Base-by-base conservation (phyloP, 2,329 filamentous ascomycete genomes). In the Fusarium falciforme region DNA sequence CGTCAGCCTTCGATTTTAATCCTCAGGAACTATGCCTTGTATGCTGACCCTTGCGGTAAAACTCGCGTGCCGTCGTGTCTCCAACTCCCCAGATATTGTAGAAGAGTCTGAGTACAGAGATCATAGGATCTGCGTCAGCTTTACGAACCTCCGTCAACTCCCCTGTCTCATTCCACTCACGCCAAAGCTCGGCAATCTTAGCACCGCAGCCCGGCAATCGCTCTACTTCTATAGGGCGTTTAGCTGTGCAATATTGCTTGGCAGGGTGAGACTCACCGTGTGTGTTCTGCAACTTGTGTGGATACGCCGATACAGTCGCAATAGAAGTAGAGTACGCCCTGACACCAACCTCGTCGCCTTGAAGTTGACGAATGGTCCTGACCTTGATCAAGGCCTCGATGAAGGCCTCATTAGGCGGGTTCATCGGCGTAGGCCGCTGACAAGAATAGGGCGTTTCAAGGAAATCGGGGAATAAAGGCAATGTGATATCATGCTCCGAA, bases 41-140 rank as follows among this genome's bases (percentile, higher is more conserved):
- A n/a, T 6, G 59, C 77, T 52, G 61, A 80, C 84, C 89, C 71
- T 90, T 91, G 17, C 90, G 88, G 81, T 95, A 96, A 77, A 98
- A 98, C 1, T 95, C 90, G 17, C 92, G 87, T 0, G 96, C 95
- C 0, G 93, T 96, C 14, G 90, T 91, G 3, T 93, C 92, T 0
- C 93, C 96, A 1, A 98, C 94, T n/a, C 95, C 96, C 93, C 94
- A 98, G 66, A 98, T 97, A 6, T 93, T 87, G 83, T 93, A 93
- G 82, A 98, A 98, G 0, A 88, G 81, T 52, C 89, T 86, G 5
- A 98, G 83, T 1, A 91, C 87, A 22, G 87, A 86, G 67, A 96
- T 86, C 66, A 87, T 89, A 14, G 89, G 85, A 74, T 97, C 91
- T 1, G 84, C 82, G 60, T 92, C 88, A 2, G 93, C 88, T 5